Evolutionary conservation across 108 stramenopile species (phyloP).

Genomic region (Cyclotella sp.): DNA sequence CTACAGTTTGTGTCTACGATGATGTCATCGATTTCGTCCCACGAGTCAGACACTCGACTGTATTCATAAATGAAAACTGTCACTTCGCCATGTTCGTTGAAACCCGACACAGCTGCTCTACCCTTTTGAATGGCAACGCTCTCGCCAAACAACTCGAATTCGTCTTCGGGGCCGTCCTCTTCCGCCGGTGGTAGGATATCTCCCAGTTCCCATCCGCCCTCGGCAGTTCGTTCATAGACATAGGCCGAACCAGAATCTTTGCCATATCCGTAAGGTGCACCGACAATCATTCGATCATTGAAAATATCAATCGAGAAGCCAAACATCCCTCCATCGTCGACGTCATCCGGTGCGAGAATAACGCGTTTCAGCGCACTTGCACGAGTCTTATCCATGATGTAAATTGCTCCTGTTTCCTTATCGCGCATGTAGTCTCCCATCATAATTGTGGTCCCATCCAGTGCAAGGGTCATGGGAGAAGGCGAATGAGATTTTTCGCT

Average conservation of each 20-base stretch:
- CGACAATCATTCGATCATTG: background rate
- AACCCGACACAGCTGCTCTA: constrained; percentile 1
- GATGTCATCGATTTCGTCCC: constrained; percentile 5
- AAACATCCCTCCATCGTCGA: background rate
- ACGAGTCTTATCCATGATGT: background rate
- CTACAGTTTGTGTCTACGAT: background rate
- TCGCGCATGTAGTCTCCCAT: background rate
- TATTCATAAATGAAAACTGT: constrained; percentile 4
- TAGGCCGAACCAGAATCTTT: background rate
- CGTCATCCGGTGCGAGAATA: background rate
- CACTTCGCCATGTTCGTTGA: background rate
- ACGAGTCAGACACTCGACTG: background rate
- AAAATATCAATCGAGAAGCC: background rate
- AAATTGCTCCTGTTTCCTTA: background rate
- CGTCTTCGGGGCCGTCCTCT: background rate
- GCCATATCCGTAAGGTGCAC: constrained; percentile 4
- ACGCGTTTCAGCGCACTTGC: background rate
- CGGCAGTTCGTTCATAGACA: background rate
- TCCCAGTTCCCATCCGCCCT: background rate
- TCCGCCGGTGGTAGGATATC: background rate
- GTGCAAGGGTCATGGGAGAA: background rate
- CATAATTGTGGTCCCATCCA: background rate
- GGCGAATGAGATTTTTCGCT: background rate
- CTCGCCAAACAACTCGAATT: constrained; percentile 6
- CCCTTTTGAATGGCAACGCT: constrained; percentile 1